Evolutionary conservation across 768 basidiomycete species (phyloP), one percentile per base, ranked within the genome.

Genomic region (Leucocoprinus birnbaumii): DNA sequence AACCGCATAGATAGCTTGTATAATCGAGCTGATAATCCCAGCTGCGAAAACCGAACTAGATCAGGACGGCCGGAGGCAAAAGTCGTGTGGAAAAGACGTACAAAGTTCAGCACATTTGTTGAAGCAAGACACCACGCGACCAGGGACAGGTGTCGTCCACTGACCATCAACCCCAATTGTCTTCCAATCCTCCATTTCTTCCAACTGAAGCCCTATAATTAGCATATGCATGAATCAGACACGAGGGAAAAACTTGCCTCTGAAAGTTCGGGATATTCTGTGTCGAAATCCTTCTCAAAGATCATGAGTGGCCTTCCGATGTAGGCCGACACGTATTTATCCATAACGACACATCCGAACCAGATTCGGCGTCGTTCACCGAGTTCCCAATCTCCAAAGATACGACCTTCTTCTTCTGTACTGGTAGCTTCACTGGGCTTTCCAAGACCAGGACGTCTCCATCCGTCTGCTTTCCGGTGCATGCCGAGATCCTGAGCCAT

Each of bases 401-500:
- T 61, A 41, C 72, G 59, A 42, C 76, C 73, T 16, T 47, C 53
- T 18, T 48, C 53, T 21, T 13, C 53, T 1, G 21, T 18, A 38
- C 18, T 26, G 22, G 53, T 21, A 24, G 42, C n/a, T 21, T n/a
- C 46, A 26, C 22, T 42, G 10, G 46, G 21, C 16, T 48, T 48
- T 24, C 84, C 84, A 51, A 83, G 74, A 14, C 75, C 81, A 53
- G 66, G 80, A 24, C 84, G 70, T 18, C 80, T 79, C 90, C 91
- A 93, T 25, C 84, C 83, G 63, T 92, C 90, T 26, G 91, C 87
- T 59, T 78, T 80, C 34, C 89, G 80, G 63, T 93, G 91, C 80
- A 93, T 82, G 7, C 91, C 91, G 52, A 93, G 68, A 68, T 93
- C 91, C 69, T 91, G 91, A 14, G 91, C 91, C 91, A 94, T 93